Percentiles rank a stretch among this genome's conserved stretches.
phyloP scores from a whole-genome alignment of 352 stramenopile species.

The Pythium grandisporangium region DNA sequence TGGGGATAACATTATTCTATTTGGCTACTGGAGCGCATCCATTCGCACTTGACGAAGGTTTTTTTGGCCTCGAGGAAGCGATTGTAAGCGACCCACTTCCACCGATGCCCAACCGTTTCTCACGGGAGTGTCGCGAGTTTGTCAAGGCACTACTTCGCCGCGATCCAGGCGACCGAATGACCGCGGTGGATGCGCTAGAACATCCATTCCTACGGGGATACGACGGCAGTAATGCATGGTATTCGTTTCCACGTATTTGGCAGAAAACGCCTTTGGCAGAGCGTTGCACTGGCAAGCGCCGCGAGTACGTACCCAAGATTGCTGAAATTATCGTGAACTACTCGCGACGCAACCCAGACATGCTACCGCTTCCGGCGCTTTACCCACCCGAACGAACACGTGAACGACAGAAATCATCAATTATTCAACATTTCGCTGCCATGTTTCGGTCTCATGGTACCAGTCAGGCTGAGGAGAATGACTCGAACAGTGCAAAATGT shows the following conservation, averaged over 20 bases:
- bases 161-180: constrained; percentile 76
- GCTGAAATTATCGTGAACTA: constrained; percentile 27
- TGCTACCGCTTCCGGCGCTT: not conserved
- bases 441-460: no score
- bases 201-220: constrained; percentile 86
- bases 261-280: constrained; percentile 20
- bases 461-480: no score
- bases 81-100: constrained; percentile 71
- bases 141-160: constrained; percentile 87
- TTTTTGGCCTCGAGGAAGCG: constrained; percentile 77
- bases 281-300: constrained; percentile 12
- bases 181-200: constrained; percentile 71
- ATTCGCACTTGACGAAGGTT: constrained; percentile 64
- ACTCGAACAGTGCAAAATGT: no score
- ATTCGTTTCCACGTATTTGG: constrained; percentile 29
- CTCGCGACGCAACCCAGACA: constrained; percentile 2
- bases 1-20: constrained; percentile 64
- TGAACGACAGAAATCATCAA: not conserved
- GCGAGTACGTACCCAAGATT: constrained; percentile 16
- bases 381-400: no score
- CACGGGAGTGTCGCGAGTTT: constrained; percentile 87
- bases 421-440: no score
- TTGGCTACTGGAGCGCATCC: constrained; percentile 59
- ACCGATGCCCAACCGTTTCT: constrained; percentile 75
- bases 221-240: constrained; percentile 14